Evolutionary conservation across 805 yeast genomes (phyloP).

Genomic region (Teunomyces tritomae): DNA sequence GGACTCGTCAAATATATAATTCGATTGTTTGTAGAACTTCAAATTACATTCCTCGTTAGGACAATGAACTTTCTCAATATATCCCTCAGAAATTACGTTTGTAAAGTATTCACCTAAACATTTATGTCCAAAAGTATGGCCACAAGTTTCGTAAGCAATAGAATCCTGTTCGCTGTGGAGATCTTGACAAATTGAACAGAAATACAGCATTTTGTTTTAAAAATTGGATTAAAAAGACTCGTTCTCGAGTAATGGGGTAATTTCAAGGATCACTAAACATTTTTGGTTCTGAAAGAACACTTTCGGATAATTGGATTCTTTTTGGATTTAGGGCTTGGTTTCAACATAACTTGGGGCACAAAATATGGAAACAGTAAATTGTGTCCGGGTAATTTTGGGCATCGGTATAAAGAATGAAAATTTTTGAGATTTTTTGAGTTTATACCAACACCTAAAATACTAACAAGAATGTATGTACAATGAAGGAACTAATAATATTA

Average conservation of each 20-base stretch:
- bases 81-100: not conserved
- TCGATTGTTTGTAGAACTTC: not conserved
- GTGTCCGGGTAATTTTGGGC: not conserved
- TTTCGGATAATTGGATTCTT: no score
- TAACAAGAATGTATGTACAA: constrained; percentile 4
- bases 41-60: not conserved
- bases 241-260: no score
- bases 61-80: not conserved
- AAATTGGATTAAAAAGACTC: no score
- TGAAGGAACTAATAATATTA: constrained; percentile 10
- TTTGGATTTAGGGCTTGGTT: no score
- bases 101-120: not conserved
- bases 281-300: no score
- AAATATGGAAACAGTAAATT: not conserved
- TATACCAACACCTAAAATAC: not conserved
- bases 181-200: not conserved
- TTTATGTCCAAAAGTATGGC: not conserved
- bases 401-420: not conserved
- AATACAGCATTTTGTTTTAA: not conserved
- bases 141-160: not conserved
- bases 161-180: not conserved
- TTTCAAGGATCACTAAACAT: no score
- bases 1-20: no score
- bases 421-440: not conserved
- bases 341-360: not conserved